phyloP scores from a whole-genome alignment of 805 yeast species.

The Yamadazyma takamatsuzukensis region DNA sequence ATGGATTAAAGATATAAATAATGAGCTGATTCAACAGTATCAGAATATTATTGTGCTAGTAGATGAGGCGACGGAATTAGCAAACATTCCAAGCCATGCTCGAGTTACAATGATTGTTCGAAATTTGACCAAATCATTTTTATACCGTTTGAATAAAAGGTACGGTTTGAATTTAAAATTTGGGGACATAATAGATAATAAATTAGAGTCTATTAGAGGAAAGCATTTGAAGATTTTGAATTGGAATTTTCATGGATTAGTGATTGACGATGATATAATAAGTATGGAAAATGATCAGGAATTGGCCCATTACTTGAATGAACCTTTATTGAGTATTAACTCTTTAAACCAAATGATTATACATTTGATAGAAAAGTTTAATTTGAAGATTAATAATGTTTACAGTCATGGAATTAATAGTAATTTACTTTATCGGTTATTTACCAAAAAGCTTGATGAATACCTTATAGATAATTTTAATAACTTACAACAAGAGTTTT shows the following conservation, averaged over 20 bases:
- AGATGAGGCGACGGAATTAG: conserved; percentile 7
- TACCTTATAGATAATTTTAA: conserved; percentile 32
- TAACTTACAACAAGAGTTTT: conserved; percentile 36
- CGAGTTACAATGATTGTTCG: conserved; percentile 29
- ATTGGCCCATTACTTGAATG: conserved; percentile 39
- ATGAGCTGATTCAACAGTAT: conserved; percentile 9
- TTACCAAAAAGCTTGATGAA: conserved; percentile 31
- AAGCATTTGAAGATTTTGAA: conserved; percentile 40
- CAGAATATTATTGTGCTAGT: conserved; percentile 12
- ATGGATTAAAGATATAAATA: conserved; percentile 37
- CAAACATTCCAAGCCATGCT: conserved; percentile 11
- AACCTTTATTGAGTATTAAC: conserved; percentile 45
- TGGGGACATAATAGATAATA: conserved; percentile 6
- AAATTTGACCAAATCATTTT: conserved; percentile 31
- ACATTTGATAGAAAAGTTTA: conserved; percentile 32
- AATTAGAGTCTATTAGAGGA: conserved; percentile 6
- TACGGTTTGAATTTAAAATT: conserved; percentile 9
- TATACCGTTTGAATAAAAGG: conserved; percentile 27
- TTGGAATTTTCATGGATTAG: conserved; percentile 45
- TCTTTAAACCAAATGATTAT: conserved; percentile 49
- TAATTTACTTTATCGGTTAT: conserved; percentile 43
- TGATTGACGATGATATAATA: conserved; percentile 39
- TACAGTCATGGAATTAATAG: conserved; percentile 62
- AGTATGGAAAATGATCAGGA: conserved; percentile 36
- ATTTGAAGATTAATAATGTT: conserved; percentile 48